Percentiles rank a stretch among this genome's conserved stretches.
These are phyloP conservation scores for Macrophomina tecta DNA, from an alignment of 2,329 filamentous ascomycete species.

Conservation along the genomic window DNA sequence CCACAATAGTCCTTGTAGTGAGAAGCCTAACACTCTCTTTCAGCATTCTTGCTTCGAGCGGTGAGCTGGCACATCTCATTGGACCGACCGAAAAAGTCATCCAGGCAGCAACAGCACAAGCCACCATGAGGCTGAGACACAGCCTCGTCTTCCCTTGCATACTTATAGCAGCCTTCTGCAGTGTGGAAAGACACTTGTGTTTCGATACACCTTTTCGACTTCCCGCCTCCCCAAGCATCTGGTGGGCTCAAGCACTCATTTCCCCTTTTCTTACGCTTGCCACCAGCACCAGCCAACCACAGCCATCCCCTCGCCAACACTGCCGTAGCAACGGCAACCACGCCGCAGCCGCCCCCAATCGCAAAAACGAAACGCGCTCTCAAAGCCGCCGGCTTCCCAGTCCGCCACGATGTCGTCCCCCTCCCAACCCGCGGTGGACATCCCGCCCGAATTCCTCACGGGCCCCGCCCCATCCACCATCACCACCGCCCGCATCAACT, in stretches of 20 bases:
- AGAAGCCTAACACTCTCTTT: background rate
- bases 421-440: background rate
- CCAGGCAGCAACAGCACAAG: slow-evolving; percentile 22
- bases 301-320: background rate
- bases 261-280: background rate
- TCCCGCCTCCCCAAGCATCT: too few relatives aligned
- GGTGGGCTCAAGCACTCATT: background rate
- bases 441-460: slow-evolving; percentile 57
- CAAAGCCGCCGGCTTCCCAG: background rate
- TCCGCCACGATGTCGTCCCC: background rate
- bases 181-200: background rate
- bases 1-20: background rate
- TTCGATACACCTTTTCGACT: background rate
- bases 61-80: background rate
- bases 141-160: background rate
- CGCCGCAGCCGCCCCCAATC: background rate
- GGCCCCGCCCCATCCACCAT: slow-evolving; percentile 53
- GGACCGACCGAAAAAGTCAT: slow-evolving; percentile 1
- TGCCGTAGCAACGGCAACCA: background rate
- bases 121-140: slow-evolving; percentile 7
- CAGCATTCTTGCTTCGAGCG: background rate
- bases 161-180: too few relatives aligned
- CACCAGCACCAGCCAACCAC: background rate
- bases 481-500: slow-evolving; percentile 60
- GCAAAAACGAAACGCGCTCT: background rate